These are phyloP conservation scores for Yamadazyma membranifaciens DNA, from an alignment of 1,139 yeast species.

Conservation along the genomic window DNA sequence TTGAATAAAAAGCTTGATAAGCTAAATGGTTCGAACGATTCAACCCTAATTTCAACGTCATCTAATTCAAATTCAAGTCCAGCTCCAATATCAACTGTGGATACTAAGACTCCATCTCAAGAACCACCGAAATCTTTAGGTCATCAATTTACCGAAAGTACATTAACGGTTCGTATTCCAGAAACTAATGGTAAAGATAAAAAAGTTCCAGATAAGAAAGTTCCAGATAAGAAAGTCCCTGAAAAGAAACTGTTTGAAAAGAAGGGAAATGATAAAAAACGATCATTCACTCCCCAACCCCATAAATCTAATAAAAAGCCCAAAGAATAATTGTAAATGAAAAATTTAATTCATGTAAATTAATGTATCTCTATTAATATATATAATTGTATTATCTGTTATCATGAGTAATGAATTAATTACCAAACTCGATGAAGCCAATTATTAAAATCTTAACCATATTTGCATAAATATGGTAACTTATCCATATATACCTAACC, in stretches of 20 bases:
- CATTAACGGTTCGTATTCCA: conserved; percentile 32
- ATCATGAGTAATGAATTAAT: conserved; percentile 55
- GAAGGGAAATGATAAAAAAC: conserved; percentile 14
- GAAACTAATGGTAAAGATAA: conserved; percentile 4
- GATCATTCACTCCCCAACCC: conserved; percentile 14
- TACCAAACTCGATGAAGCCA: conserved; percentile 27
- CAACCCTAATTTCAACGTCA: conserved; percentile 5
- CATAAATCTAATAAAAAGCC: conserved; percentile 17
- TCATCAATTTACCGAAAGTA: conserved; percentile 28
- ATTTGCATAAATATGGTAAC: too few species aligned
- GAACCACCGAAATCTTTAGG: conserved; percentile 16
- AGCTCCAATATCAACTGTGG: not conserved
- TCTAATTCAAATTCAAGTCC: conserved; percentile 1
- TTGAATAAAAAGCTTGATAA: conserved; percentile 43
- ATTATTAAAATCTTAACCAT: too few species aligned
- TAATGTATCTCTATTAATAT: conserved; percentile 5
- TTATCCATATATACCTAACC: too few species aligned
- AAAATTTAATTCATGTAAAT: conserved; percentile 2
- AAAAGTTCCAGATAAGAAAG: not conserved
- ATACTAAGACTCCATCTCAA: not conserved
- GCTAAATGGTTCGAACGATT: conserved; percentile 5
- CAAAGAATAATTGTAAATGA: conserved; percentile 11
- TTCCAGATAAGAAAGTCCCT: conserved; percentile 1
- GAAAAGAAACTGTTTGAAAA: conserved; percentile 5
- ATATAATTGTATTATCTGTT: not conserved